phyloP scores from a whole-genome alignment of 2,329 filamentous ascomycete genomes.

The Colletotrichum sidae region DNA sequence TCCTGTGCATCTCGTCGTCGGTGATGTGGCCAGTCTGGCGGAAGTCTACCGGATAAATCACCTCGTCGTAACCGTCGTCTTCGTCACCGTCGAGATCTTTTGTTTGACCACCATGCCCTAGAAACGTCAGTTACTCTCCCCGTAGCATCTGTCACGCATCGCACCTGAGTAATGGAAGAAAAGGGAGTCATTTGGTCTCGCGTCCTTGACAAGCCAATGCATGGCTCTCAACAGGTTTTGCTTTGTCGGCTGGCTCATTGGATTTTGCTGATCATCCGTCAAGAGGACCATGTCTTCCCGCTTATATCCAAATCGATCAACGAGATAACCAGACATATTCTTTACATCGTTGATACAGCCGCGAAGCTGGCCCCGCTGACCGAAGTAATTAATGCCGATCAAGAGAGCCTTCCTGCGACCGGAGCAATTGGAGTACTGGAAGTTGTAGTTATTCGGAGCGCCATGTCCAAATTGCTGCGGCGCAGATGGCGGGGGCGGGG shows the following conservation, averaged over 20 bases:
- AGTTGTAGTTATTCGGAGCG: slow-evolving; percentile 83
- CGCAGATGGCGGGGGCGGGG: slow-evolving; percentile 73
- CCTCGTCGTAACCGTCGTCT: slow-evolving; percentile 84
- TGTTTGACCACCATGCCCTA: slow-evolving; percentile 84
- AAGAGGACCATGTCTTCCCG: slow-evolving; percentile 97
- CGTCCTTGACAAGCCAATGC: slow-evolving; percentile 98
- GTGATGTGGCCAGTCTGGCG: slow-evolving; percentile 83
- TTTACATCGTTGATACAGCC: slow-evolving; percentile 98
- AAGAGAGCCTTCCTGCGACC: slow-evolving; percentile 89
- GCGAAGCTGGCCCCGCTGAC: slow-evolving; percentile 87
- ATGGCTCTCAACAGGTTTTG: slow-evolving; percentile 95
- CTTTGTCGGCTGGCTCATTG: slow-evolving; percentile 96
- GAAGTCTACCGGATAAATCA: slow-evolving; percentile 87
- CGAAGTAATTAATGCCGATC: slow-evolving; percentile 97
- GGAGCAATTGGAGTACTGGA: slow-evolving; percentile 92
- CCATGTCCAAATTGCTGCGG: slow-evolving; percentile 83
- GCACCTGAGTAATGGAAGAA: slow-evolving; percentile 97
- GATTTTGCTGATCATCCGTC: slow-evolving; percentile 96
- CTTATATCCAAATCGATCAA: slow-evolving; percentile 90
- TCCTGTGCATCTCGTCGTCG: slow-evolving; percentile 84
- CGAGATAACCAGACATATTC: slow-evolving; percentile 94
- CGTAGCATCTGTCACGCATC: slow-evolving; percentile 43
- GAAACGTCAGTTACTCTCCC: background rate
- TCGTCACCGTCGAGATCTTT: slow-evolving; percentile 84
- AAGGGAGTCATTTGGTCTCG: slow-evolving; percentile 89